Evolutionary conservation across 306 rosid genomes (phyloP).

Genomic region (Cucurbita moschata): DNA sequence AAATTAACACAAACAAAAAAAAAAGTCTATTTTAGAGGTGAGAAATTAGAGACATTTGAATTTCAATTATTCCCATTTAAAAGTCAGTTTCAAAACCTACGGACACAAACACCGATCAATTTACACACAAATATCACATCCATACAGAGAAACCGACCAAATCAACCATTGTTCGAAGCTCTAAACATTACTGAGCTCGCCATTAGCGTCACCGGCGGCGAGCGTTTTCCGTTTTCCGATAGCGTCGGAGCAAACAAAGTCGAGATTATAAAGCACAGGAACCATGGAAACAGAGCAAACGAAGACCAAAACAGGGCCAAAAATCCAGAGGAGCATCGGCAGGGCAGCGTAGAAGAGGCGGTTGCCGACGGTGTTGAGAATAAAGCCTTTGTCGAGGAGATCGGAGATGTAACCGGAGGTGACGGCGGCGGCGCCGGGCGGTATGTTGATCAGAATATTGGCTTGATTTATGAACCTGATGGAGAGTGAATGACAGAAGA

Average conservation of each 20-base stretch:
- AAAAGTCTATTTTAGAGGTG: too few relatives aligned
- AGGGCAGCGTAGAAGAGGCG: slow-evolving; percentile 70
- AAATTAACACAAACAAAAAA: too few relatives aligned
- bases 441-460: slow-evolving; percentile 69
- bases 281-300: slow-evolving; percentile 54
- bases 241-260: slow-evolving; percentile 25
- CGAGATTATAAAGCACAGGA: slow-evolving; percentile 76
- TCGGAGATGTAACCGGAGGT: slow-evolving; percentile 44
- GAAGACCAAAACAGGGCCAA: slow-evolving; percentile 83
- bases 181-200: not conserved
- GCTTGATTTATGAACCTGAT: slow-evolving; percentile 81
- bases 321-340: slow-evolving; percentile 77
- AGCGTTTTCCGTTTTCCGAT: slow-evolving; percentile 4
- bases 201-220: slow-evolving; percentile 8
- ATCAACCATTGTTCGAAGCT: not conserved
- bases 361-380: slow-evolving; percentile 66
- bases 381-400: slow-evolving; percentile 59
- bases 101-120: not conserved
- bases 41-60: not conserved
- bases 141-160: not conserved
- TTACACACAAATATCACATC: not conserved
- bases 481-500: slow-evolving; percentile 82
- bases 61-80: not conserved
- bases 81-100: not conserved
- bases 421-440: slow-evolving; percentile 31